Conservation (phyloP, 176 grass and related monocot genomes). For the Avena sativa region DNA sequence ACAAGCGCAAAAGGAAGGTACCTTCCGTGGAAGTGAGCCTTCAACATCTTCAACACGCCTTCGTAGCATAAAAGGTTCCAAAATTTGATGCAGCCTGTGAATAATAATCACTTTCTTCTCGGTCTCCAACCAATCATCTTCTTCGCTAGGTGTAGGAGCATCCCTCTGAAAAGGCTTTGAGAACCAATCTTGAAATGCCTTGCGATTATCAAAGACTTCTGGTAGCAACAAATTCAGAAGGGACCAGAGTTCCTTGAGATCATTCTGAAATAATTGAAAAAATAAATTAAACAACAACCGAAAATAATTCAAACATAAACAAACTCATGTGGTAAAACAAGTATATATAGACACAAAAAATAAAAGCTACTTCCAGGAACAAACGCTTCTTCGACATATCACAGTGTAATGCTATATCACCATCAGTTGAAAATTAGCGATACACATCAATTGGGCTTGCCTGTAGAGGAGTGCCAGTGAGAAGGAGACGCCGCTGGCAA, state of each 20-base stretch:
- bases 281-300: slow-evolving; percentile 28
- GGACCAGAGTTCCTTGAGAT: slow-evolving; percentile 99
- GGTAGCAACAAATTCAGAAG: slow-evolving; percentile 94
- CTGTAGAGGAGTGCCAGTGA: slow-evolving; percentile 98
- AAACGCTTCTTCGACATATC: background rate
- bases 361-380: slow-evolving; percentile 6
- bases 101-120: slow-evolving; percentile 99
- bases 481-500: slow-evolving; percentile 92
- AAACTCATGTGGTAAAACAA: slow-evolving; percentile 25
- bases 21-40: slow-evolving; percentile 97
- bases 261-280: slow-evolving; percentile 69
- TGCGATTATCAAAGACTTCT: slow-evolving; percentile 98
- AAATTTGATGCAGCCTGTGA: slow-evolving; percentile 95
- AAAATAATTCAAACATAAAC: slow-evolving; percentile 26
- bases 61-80: slow-evolving; percentile 98
- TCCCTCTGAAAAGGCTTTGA: slow-evolving; percentile 92
- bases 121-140: slow-evolving; percentile 98
- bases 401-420: background rate
- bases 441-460: slow-evolving; percentile 40
- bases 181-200: slow-evolving; percentile 99
- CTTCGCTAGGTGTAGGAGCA: slow-evolving; percentile 68
- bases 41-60: slow-evolving; percentile 98
- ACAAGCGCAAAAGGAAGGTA: slow-evolving; percentile 40
- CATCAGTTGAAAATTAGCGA: slow-evolving; percentile 11
- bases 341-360: background rate